phyloP scores from a whole-genome alignment of 2,329 filamentous ascomycete species.

The Trichoderma sp. region DNA sequence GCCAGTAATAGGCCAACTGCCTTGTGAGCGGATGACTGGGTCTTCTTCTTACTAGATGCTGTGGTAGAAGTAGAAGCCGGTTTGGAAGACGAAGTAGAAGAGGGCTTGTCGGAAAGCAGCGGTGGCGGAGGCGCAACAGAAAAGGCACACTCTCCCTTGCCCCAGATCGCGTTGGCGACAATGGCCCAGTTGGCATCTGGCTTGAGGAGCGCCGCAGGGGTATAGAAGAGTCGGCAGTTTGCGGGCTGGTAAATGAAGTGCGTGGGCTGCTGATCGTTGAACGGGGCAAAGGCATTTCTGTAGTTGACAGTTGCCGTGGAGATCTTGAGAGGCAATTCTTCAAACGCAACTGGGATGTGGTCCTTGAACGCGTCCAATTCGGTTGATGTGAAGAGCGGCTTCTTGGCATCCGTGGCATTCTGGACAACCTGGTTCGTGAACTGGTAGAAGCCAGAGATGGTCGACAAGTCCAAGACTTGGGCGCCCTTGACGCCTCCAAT shows the following conservation, averaged over 20 bases:
- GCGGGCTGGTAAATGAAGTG: conserved; percentile 63
- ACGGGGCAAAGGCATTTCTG: conserved; percentile 39
- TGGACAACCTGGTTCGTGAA: background rate
- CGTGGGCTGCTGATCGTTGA: conserved; percentile 46
- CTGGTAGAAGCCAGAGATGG: conserved; percentile 29
- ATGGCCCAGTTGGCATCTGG: conserved; percentile 47
- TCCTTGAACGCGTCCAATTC: background rate
- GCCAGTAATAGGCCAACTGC: conserved; percentile 18
- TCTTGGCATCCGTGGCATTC: background rate
- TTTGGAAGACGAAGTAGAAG: background rate
- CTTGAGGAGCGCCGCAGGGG: conserved; percentile 51
- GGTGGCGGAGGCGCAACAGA: background rate
- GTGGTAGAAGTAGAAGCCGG: background rate
- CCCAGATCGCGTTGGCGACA: conserved; percentile 27
- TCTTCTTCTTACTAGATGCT: conserved; percentile 1
- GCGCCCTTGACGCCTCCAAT: conserved; percentile 63
- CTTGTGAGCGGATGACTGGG: conserved; percentile 16
- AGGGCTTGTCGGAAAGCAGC: background rate
- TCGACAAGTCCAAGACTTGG: conserved; percentile 41
- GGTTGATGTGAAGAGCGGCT: conserved; percentile 13
- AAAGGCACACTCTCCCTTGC: conserved; percentile 20
- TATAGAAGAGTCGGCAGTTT: conserved; percentile 62
- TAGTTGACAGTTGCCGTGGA: conserved; percentile 5
- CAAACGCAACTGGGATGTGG: background rate
- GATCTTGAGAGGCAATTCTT: background rate